Base-by-base conservation (phyloP, 257 asterid genomes). In the Przewalskia tangutica region DNA sequence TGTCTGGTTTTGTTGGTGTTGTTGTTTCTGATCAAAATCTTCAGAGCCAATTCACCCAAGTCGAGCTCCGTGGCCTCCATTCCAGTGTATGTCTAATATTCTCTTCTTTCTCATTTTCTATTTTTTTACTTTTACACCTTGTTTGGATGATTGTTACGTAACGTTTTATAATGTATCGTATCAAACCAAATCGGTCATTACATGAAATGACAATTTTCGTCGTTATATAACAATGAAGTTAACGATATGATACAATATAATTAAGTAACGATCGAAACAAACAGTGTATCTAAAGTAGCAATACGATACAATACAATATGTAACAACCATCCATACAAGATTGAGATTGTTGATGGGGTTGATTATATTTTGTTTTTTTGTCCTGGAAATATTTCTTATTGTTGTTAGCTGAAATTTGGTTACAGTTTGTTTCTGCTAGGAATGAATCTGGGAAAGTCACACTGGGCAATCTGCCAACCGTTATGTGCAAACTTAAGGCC, bases 41-140 rank as follows among this genome's bases (percentile, higher is more conserved):
- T 86, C 97, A 92, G 85, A 89, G 91, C 86, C 97, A 92, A 83
- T 92, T 92, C 80, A 90, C 97, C 56, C 97, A 92, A 88, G 93
- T 92, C 71, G 97, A 92, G 88, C 94, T 92, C 23, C 92, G 93
- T 4, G 80, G 85, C 86, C 93, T 92, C 44, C 84, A 92, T 85
- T 81, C 97, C 12, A 90, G 86, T 76, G 97, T 91, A 87, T 11
- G 84, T 23, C 10, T 6, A 50, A 3, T 40, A 23, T 77, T 11
- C 38, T 78, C 18, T 6, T 46, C n/a, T 14, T 53, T 64, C 6
- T 63, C 81, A 27, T 27, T 27, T 27, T 27, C 32, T 2, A 27
- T 27, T 27, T 51, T 23, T 5, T 40, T 38, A 4, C 6, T 38
- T 38, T 38, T 6, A 38, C 42, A 38, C 4, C 42, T 38, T 38